Percentiles rank a stretch among this genome's conserved stretches.
Conservation (phyloP, 495 filamentous ascomycete genomes). For the Penicilliopsis zonata region DNA sequence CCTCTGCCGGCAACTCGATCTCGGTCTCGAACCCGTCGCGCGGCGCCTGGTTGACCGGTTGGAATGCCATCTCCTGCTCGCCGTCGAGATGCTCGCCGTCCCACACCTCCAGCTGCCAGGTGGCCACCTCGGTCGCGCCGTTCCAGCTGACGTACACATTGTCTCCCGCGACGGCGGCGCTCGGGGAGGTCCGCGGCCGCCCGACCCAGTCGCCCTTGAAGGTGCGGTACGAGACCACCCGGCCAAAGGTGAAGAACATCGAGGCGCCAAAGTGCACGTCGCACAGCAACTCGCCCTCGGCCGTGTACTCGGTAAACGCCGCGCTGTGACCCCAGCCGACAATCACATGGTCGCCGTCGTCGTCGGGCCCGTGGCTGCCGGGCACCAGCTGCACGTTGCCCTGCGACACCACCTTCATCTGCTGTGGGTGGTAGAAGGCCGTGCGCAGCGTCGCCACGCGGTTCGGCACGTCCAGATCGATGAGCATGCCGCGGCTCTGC, state of each 20-base stretch:
- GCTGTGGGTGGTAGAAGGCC: slow-evolving; percentile 19
- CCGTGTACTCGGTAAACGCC: slow-evolving; percentile 41
- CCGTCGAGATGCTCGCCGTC: slow-evolving; percentile 7
- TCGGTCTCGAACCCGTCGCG: slow-evolving; percentile 16
- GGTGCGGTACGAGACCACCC: slow-evolving; percentile 24
- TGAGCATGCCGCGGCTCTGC: slow-evolving; percentile 15
- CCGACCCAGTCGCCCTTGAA: slow-evolving; percentile 27
- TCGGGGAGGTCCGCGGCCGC: slow-evolving; percentile 15
- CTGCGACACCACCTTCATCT: slow-evolving; percentile 36
- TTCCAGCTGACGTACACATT: slow-evolving; percentile 33
- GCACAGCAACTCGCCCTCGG: slow-evolving; percentile 37
- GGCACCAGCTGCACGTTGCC: slow-evolving; percentile 46
- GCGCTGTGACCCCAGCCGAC: slow-evolving; percentile 48
- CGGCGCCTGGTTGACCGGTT: slow-evolving; percentile 2
- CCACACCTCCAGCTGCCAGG: slow-evolving; percentile 24
- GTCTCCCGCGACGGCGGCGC: slow-evolving; percentile 12
- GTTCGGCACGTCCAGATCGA: slow-evolving; percentile 16
- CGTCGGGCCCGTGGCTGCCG: no score
- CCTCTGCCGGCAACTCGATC: slow-evolving; percentile 7
- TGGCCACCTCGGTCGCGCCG: slow-evolving; percentile 30
- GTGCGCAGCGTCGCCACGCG: slow-evolving; percentile 11
- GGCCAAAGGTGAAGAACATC: slow-evolving; percentile 24
- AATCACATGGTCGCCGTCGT: slow-evolving; percentile 42
- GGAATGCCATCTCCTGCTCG: slow-evolving; percentile 3
- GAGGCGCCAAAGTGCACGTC: slow-evolving; percentile 26